phyloP scores from a whole-genome alignment of 805 yeast genomes.

The Grigorovia humatica region DNA sequence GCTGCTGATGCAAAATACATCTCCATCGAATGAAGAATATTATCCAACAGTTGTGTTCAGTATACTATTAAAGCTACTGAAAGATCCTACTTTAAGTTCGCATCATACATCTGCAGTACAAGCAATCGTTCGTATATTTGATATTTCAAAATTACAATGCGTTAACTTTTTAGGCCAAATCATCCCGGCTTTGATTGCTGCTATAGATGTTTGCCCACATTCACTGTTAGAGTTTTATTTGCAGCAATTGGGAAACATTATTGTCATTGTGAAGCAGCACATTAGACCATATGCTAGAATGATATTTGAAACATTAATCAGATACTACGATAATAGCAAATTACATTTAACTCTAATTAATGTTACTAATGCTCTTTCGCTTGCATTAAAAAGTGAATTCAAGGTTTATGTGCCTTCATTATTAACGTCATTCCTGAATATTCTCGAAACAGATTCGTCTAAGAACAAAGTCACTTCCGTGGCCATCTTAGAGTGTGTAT shows the following conservation, averaged over 20 bases:
- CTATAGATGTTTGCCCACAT: slow-evolving; percentile 67
- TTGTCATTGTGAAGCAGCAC: slow-evolving; percentile 77
- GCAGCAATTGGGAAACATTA: slow-evolving; percentile 69
- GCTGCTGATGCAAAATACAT: slow-evolving; percentile 79
- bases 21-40: slow-evolving; percentile 84
- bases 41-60: slow-evolving; percentile 88
- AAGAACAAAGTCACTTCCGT: slow-evolving; percentile 47
- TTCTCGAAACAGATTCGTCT: slow-evolving; percentile 59
- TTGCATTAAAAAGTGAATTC: slow-evolving; percentile 84
- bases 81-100: slow-evolving; percentile 69
- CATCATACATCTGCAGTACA: slow-evolving; percentile 86
- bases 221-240: slow-evolving; percentile 75
- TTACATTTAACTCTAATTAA: slow-evolving; percentile 67
- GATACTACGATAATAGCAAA: slow-evolving; percentile 48
- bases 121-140: slow-evolving; percentile 81
- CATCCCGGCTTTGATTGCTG: slow-evolving; percentile 72
- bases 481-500: slow-evolving; percentile 70
- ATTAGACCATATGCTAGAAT: slow-evolving; percentile 70
- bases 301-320: slow-evolving; percentile 59
- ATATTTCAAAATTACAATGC: slow-evolving; percentile 75
- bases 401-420: slow-evolving; percentile 67
- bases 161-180: slow-evolving; percentile 78
- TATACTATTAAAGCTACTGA: slow-evolving; percentile 68
- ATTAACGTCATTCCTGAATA: slow-evolving; percentile 59
- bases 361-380: slow-evolving; percentile 69